Percentiles rank a stretch among this genome's conserved stretches.
Conservation (phyloP, 1,284 basidiomycete species). For the Apiotrichum domesticum region DNA sequence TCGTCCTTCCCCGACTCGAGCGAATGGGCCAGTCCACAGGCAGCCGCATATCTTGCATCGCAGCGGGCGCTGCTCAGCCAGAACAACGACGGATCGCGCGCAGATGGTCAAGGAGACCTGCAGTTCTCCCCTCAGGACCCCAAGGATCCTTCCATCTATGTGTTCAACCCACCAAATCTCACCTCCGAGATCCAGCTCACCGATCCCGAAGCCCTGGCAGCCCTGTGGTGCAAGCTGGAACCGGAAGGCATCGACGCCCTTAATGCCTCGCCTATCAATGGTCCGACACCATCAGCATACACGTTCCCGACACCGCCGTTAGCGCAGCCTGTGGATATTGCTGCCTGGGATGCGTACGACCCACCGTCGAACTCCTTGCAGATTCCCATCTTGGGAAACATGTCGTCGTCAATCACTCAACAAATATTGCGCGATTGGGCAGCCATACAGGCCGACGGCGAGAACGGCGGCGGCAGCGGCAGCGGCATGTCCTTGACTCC, state of each 20-base stretch:
- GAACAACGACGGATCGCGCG: neutral
- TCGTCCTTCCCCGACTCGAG: neutral
- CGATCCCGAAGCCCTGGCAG: conserved; percentile 8
- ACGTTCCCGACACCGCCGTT: neutral
- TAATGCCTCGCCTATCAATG: neutral
- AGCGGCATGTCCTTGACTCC: neutral
- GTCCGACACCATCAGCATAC: neutral
- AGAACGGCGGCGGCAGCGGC: neutral
- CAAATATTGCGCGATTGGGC: neutral
- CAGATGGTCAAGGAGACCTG: neutral
- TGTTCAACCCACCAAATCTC: neutral
- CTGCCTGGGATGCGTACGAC: neutral
- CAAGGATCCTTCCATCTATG: neutral
- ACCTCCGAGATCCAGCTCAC: neutral
- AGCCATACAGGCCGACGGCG: neutral
- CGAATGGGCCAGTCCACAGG: neutral
- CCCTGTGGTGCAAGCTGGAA: conserved; percentile 18
- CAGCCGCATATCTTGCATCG: neutral
- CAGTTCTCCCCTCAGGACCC: neutral
- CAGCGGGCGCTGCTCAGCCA: neutral
- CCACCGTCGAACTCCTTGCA: neutral
- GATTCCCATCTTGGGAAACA: neutral
- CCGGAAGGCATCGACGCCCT: neutral
- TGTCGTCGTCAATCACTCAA: neutral
- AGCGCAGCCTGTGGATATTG: neutral